Evolutionary conservation across 306 rosid species (phyloP), one percentile per base, ranked within the genome.

Genomic region (Oxytropis ochrocephala): DNA sequence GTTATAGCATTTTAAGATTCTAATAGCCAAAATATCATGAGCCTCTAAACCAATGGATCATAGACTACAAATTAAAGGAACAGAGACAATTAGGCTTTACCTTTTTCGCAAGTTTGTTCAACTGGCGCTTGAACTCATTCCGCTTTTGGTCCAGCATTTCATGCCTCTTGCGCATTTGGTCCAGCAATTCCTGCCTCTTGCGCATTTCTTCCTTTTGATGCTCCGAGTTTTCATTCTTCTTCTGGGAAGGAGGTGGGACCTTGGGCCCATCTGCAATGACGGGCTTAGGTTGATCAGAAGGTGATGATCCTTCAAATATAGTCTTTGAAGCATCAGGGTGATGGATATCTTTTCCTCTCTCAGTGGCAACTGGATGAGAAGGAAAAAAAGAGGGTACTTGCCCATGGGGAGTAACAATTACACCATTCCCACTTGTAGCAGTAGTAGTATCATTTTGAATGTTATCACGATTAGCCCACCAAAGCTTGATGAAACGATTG

Each of bases 391-490:
- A 80, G 74, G 87, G 75, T 64, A 77, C 60, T 54, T 61, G 72
- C 69, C 91, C 91, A 50, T 49, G 85, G 56, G 85, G 84, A 69
- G 82, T 83, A 56, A 64, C 89, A 75, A 70, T 78, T 48, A 69
- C 80, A 73, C 83, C 83, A 69, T 77, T 83, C 73, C 83, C 65
- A 56, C 78, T 72, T 72, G 79, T 74, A 69, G 61, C 48, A 55
- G 80, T 75, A 69, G 67, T 39, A 59, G 75, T 76, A 79, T 87
- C 92, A 79, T 82, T 92, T n/a, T 76, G 92, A 86, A 95, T 75
- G 60, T 85, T 89, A 83, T 95, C 99, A 62, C 99, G 97, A 79
- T 95, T 95, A 63, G 99, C 99, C 99, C 99, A 95, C 91, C 88
- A 95, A 55, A 95, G 84, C 85, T 83, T 91, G 82, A 95, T 89